Evolutionary conservation across 495 filamentous ascomycete species (phyloP).

Genomic region (Thermothielavioides terrestris): DNA sequence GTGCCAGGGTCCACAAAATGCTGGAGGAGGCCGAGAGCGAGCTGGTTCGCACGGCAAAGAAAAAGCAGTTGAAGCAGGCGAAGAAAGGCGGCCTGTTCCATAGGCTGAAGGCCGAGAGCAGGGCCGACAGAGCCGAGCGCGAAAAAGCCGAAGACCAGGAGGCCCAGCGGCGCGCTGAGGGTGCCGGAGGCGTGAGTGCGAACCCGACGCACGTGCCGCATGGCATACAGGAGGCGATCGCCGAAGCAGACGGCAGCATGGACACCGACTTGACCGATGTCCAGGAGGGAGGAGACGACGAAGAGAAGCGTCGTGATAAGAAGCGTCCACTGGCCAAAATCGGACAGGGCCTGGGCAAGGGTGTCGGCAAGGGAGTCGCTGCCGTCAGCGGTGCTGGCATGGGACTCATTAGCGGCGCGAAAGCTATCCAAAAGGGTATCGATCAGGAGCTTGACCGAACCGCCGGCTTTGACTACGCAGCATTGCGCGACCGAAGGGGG

Average conservation of each 20-base stretch:
- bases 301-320: conserved; percentile 16
- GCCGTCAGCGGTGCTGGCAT: conserved; percentile 29
- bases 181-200: conserved; percentile 61
- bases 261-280: conserved; percentile 19
- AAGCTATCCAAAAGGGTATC: conserved; percentile 53
- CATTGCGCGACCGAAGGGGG: background rate
- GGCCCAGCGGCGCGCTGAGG: conserved; percentile 54
- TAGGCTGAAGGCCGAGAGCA: conserved; percentile 37
- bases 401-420: conserved; percentile 41
- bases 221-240: conserved; percentile 57
- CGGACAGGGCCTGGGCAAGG: conserved; percentile 26
- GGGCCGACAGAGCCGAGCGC: conserved; percentile 41
- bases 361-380: conserved; percentile 35
- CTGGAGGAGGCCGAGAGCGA: conserved; percentile 81
- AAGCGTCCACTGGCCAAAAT: conserved; percentile 27
- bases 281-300: conserved; percentile 20
- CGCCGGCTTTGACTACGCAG: conserved; percentile 44
- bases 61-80: conserved; percentile 60
- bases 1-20: conserved; percentile 59
- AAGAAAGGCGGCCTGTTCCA: conserved; percentile 51
- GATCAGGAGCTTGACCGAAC: conserved; percentile 48
- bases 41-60: conserved; percentile 69
- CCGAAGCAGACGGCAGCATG: conserved; percentile 31
- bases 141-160: conserved; percentile 45
- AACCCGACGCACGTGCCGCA: conserved; percentile 72